Conservation (phyloP, 176 grass and related monocot species). For the Oryza officinalis region DNA sequence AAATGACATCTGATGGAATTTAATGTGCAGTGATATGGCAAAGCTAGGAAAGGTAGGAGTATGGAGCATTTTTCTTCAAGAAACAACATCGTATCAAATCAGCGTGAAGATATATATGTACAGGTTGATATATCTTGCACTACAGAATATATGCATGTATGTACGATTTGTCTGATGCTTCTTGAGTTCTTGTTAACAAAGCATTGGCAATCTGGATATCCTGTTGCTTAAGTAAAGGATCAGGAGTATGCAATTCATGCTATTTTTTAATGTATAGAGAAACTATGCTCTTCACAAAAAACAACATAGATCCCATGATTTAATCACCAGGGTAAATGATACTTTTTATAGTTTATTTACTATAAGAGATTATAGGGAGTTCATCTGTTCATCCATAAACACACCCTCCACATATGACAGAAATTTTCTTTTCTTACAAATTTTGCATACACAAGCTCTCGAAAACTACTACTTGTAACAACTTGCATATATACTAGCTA, state of each 20-base stretch:
- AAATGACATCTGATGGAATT: not conserved
- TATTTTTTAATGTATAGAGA: not conserved
- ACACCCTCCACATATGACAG: not conserved
- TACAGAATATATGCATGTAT: not conserved
- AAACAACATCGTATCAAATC: conserved; percentile 16
- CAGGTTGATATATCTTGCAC: not conserved
- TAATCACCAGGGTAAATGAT: not conserved
- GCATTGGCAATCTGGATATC: not conserved
- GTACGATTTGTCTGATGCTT: not conserved
- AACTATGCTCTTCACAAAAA: not conserved
- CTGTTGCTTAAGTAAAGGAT: not conserved
- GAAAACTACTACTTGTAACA: too few relatives aligned
- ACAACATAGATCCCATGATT: not conserved
- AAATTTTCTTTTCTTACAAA: not conserved
- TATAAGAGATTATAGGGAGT: not conserved
- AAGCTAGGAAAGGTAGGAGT: not conserved
- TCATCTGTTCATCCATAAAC: not conserved
- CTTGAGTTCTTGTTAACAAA: not conserved
- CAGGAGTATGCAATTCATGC: not conserved
- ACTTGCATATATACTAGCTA: too few relatives aligned
- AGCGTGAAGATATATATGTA: not conserved
- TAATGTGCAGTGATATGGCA: conserved; percentile 4
- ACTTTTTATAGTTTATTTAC: not conserved
- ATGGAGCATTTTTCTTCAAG: conserved; percentile 11
- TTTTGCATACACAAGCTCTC: not conserved